Evolutionary conservation across 1,284 basidiomycete species (phyloP).

Genomic region (Pholiota adiposa): DNA sequence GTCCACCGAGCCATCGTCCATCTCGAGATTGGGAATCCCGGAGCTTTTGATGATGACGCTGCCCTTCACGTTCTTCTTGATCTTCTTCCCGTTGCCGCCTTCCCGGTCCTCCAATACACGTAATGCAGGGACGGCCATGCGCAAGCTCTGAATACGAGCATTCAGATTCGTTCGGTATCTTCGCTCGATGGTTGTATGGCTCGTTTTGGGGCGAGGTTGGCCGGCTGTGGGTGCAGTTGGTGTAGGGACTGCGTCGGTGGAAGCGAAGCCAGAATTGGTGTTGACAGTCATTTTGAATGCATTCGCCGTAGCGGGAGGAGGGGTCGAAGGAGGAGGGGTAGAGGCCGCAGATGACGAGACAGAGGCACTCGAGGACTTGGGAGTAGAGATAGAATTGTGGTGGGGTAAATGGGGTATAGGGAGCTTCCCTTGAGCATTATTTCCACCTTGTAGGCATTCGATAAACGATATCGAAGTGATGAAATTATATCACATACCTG

Average conservation of each 20-base stretch:
- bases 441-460: conserved; percentile 14
- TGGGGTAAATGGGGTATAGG: conserved; percentile 44
- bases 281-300: conserved; percentile 18
- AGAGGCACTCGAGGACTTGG: conserved; percentile 30
- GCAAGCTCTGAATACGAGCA: conserved; percentile 83
- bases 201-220: conserved; percentile 72
- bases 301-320: conserved; percentile 30
- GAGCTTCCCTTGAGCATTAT: conserved; percentile 32
- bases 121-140: conserved; percentile 82
- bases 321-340: conserved; percentile 40
- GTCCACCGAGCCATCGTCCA: conserved; percentile 43
- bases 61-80: conserved; percentile 50
- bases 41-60: conserved; percentile 37
- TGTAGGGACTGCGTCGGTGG: conserved; percentile 29
- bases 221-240: conserved; percentile 26
- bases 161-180: conserved; percentile 91
- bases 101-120: conserved; percentile 66
- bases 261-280: not conserved
- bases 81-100: conserved; percentile 45
- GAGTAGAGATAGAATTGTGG: conserved; percentile 16
- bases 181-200: conserved; percentile 91
- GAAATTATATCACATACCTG: conserved; percentile 7
- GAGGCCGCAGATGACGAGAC: conserved; percentile 34
- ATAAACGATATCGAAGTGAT: not conserved
- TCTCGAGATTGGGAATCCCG: conserved; percentile 34